A percentile compares a stretch with the other conserved stretches of the same genome.
phyloP scores from a whole-genome alignment of 345 rosid species.

The Noccaea caerulescens region DNA sequence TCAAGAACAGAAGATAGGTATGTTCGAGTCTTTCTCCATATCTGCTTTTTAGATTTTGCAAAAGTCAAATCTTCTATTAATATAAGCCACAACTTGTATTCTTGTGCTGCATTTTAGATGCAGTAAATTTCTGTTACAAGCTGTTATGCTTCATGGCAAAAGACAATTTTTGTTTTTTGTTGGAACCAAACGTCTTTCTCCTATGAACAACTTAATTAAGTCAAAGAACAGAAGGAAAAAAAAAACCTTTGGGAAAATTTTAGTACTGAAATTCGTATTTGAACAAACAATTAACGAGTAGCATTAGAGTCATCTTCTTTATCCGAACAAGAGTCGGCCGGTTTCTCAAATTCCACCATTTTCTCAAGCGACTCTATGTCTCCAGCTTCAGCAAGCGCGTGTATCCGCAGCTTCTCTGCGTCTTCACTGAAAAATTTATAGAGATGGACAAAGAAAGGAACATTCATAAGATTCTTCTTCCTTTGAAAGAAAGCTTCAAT shows the following conservation, averaged over 20 bases:
- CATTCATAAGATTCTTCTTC: neutral
- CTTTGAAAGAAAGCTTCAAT: neutral
- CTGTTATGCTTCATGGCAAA: conserved; percentile 4
- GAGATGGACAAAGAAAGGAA: conserved; percentile 1
- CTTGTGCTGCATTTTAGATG: conserved; percentile 10
- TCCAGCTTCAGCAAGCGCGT: conserved; percentile 81
- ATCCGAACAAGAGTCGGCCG: conserved; percentile 59
- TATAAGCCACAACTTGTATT: conserved; percentile 19
- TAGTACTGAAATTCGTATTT: conserved; percentile 7
- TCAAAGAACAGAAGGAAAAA: conserved; percentile 6
- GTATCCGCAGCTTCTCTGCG: conserved; percentile 72
- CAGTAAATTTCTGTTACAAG: conserved; percentile 27
- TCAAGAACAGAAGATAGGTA: neutral
- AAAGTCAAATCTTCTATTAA: neutral
- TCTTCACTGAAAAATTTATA: conserved; percentile 65
- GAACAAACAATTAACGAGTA: neutral
- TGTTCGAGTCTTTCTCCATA: neutral
- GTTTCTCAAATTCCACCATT: conserved; percentile 75
- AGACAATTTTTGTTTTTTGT: neutral
- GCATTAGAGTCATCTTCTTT: conserved; percentile 47
- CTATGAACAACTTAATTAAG: conserved; percentile 18
- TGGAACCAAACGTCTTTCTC: conserved; percentile 13
- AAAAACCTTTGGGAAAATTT: conserved; percentile 12
- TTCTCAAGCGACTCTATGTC: conserved; percentile 82
- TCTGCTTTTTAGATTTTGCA: neutral